These are phyloP conservation scores for Erodium chrysanthum DNA, from an alignment of 441 rosid species.

Conservation along the genomic window DNA sequence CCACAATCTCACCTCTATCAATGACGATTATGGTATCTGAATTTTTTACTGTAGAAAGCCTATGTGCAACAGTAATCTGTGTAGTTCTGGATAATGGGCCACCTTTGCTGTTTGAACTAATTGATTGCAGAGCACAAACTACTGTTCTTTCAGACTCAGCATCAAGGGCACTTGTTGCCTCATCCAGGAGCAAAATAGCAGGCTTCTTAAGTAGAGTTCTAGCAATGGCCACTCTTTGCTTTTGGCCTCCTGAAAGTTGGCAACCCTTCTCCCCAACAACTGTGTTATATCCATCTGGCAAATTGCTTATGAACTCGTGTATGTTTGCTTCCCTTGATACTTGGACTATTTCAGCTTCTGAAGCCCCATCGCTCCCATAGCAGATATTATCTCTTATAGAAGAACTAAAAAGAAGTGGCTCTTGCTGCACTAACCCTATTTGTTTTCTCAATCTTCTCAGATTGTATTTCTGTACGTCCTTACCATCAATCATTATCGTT, in stretches of 20 bases:
- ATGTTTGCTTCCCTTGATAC: slow-evolving; percentile 43
- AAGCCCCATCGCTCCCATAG: slow-evolving; percentile 35
- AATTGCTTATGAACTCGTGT: slow-evolving; percentile 42
- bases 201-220: slow-evolving; percentile 38
- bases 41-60: slow-evolving; percentile 48
- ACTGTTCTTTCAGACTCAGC: slow-evolving; percentile 48
- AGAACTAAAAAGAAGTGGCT: slow-evolving; percentile 30
- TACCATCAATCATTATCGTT: slow-evolving; percentile 18
- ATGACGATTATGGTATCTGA: slow-evolving; percentile 38
- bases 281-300: slow-evolving; percentile 48
- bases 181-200: too few species aligned
- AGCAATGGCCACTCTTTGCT: slow-evolving; percentile 58
- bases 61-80: slow-evolving; percentile 24
- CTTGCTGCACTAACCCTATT: slow-evolving; percentile 25
- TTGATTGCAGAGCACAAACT: slow-evolving; percentile 37
- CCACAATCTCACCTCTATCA: slow-evolving; percentile 48
- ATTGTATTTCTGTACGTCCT: slow-evolving; percentile 6
- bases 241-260: slow-evolving; percentile 62
- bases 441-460: neutral
- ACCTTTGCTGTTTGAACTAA: slow-evolving; percentile 15
- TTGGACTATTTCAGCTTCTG: slow-evolving; percentile 43
- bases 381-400: slow-evolving; percentile 31
- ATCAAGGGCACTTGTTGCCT: slow-evolving; percentile 36
- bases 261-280: slow-evolving; percentile 64
- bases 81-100: slow-evolving; percentile 28